Evolutionary conservation across 164 flowering plant species (phyloP).

Genomic region (Vitis cinerea): DNA sequence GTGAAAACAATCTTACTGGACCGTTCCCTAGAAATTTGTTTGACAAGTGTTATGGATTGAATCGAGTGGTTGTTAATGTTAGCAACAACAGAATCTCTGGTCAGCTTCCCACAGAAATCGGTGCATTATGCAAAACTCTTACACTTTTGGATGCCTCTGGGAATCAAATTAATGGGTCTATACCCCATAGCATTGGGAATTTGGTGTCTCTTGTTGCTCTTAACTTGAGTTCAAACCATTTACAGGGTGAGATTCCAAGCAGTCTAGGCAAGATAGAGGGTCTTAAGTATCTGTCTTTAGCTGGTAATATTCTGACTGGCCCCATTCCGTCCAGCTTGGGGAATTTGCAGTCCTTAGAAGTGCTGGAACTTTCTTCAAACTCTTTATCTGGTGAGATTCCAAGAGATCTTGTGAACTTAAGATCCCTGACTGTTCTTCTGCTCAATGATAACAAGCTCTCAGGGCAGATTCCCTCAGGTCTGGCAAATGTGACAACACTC

Average conservation of each 20-base stretch:
- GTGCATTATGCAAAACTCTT: conserved; percentile 47
- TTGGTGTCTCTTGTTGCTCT: conserved; percentile 54
- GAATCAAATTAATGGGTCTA: conserved; percentile 57
- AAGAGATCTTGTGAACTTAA: conserved; percentile 46
- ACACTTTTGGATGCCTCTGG: conserved; percentile 63
- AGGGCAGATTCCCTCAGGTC: conserved; percentile 64
- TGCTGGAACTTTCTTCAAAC: conserved; percentile 71
- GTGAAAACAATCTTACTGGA: conserved; percentile 53
- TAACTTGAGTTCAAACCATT: conserved; percentile 61
- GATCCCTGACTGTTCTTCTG: conserved; percentile 50
- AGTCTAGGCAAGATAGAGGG: conserved; percentile 42
- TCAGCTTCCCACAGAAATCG: conserved; percentile 48
- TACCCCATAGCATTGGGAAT: conserved; percentile 51
- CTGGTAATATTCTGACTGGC: conserved; percentile 67
- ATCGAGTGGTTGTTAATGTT: conserved; percentile 50
- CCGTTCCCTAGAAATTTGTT: conserved; percentile 57
- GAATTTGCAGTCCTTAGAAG: conserved; percentile 47
- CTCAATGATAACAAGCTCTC: conserved; percentile 69
- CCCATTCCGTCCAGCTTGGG: conserved; percentile 61
- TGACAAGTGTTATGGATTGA: conserved; percentile 51
- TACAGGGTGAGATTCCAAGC: conserved; percentile 60
- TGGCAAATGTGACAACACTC: conserved; percentile 55
- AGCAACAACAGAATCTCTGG: conserved; percentile 63
- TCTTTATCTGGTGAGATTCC: conserved; percentile 73
- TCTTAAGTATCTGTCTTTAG: conserved; percentile 58